phyloP scores from a whole-genome alignment of 345 rosid species.

The Brassica incana region DNA sequence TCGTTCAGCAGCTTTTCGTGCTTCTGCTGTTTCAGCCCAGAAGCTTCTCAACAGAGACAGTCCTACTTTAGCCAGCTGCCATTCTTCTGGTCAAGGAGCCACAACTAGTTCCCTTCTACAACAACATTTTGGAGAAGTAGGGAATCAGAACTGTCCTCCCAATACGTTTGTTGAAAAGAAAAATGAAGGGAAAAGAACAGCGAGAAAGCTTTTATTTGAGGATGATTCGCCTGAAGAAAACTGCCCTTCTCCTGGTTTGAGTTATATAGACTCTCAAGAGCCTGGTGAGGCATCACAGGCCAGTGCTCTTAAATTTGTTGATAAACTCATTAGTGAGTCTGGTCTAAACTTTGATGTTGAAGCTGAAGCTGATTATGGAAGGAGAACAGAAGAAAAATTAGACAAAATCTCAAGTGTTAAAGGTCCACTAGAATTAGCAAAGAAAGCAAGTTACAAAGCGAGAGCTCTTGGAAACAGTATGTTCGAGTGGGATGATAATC shows the following conservation, averaged over 20 bases:
- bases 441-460: slow-evolving; percentile 47
- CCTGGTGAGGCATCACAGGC: slow-evolving; percentile 82
- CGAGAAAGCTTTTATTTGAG: slow-evolving; percentile 62
- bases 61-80: slow-evolving; percentile 33
- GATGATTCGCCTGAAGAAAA: slow-evolving; percentile 43
- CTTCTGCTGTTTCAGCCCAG: slow-evolving; percentile 48
- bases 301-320: slow-evolving; percentile 72
- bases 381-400: slow-evolving; percentile 43
- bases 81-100: slow-evolving; percentile 43
- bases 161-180: slow-evolving; percentile 32
- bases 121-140: slow-evolving; percentile 37
- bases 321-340: slow-evolving; percentile 62
- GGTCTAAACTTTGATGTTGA: slow-evolving; percentile 48
- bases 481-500: slow-evolving; percentile 80
- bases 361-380: slow-evolving; percentile 42
- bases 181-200: slow-evolving; percentile 44
- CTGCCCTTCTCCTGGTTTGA: slow-evolving; percentile 40
- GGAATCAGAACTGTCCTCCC: slow-evolving; percentile 32
- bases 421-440: slow-evolving; percentile 74
- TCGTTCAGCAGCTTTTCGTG: slow-evolving; percentile 69
- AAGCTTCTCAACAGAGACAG: slow-evolving; percentile 24
- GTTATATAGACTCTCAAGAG: slow-evolving; percentile 84
- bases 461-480: slow-evolving; percentile 34
- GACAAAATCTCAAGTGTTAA: slow-evolving; percentile 41
- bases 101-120: slow-evolving; percentile 28